Conservation (phyloP, 495 filamentous ascomycete species). For the Aspergillus funiculosus region DNA sequence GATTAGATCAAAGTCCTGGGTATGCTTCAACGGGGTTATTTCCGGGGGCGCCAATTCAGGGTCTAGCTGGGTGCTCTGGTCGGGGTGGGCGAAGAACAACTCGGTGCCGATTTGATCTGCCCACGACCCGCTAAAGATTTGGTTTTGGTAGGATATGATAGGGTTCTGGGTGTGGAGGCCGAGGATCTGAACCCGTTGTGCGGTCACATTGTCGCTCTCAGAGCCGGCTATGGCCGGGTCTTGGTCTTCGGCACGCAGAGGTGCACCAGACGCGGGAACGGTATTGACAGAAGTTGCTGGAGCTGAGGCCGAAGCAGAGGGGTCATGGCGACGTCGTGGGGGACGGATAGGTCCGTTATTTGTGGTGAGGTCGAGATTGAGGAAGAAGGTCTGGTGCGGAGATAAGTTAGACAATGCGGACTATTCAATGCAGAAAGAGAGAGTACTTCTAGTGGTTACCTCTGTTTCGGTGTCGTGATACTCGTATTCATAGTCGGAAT, state of each 20-base stretch:
- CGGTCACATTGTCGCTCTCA: slow-evolving; percentile 20
- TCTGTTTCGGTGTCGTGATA: slow-evolving; percentile 55
- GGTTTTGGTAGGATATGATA: slow-evolving; percentile 66
- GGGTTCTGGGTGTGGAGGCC: slow-evolving; percentile 70
- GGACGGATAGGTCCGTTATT: slow-evolving; percentile 36
- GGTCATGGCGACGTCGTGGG: slow-evolving; percentile 27
- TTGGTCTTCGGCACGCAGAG: slow-evolving; percentile 13
- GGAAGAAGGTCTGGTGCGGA: slow-evolving; percentile 43
- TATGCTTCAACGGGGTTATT: slow-evolving; percentile 32
- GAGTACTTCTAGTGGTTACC: slow-evolving; percentile 25
- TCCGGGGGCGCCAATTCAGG: slow-evolving; percentile 19
- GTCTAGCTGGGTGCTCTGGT: slow-evolving; percentile 26
- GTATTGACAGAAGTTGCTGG: background rate
- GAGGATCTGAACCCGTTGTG: slow-evolving; percentile 65
- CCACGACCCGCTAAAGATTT: slow-evolving; percentile 73
- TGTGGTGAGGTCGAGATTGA: slow-evolving; percentile 50
- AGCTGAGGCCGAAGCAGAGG: slow-evolving; percentile 6
- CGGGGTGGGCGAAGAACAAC: slow-evolving; percentile 57
- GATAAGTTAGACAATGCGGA: slow-evolving; percentile 1
- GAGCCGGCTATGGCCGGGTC: slow-evolving; percentile 21
- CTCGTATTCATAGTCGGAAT: slow-evolving; percentile 57
- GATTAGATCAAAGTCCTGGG: slow-evolving; percentile 54
- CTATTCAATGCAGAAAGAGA: background rate
- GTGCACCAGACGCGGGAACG: background rate
- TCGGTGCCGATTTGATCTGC: slow-evolving; percentile 73